Conservation (phyloP, 2,329 filamentous ascomycete species). For the Venturia pyrina region DNA sequence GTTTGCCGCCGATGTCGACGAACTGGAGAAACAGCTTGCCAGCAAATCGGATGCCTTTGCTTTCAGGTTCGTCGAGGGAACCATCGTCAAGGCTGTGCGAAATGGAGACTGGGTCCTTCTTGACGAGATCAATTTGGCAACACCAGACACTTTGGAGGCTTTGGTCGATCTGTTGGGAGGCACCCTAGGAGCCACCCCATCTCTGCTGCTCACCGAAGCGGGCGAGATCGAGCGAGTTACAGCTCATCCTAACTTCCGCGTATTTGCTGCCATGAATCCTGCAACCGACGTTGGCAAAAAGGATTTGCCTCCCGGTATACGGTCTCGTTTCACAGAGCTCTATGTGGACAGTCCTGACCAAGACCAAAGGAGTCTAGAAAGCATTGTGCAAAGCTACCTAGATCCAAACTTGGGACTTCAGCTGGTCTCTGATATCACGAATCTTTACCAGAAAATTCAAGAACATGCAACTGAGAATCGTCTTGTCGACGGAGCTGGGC, state of each 20-base stretch:
- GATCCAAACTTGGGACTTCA: conserved; percentile 60
- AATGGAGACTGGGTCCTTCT: conserved; percentile 96
- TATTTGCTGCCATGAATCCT: conserved; percentile 98
- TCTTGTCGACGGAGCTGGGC: conserved; percentile 87
- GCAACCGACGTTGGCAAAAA: conserved; percentile 96
- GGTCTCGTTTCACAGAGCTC: conserved; percentile 89
- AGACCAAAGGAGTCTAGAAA: conserved; percentile 75
- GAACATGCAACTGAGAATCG: conserved; percentile 68
- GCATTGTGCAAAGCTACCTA: conserved; percentile 82
- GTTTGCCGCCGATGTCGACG: conserved; percentile 64
- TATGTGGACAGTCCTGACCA: conserved; percentile 87
- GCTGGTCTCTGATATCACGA: conserved; percentile 69
- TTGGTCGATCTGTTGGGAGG: conserved; percentile 78
- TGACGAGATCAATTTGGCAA: conserved; percentile 95
- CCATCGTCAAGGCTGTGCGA: conserved; percentile 87
- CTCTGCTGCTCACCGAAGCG: conserved; percentile 82
- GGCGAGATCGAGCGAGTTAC: conserved; percentile 84
- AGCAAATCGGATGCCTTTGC: conserved; percentile 68
- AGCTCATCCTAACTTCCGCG: conserved; percentile 85
- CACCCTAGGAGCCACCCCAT: conserved; percentile 59
- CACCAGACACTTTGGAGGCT: conserved; percentile 87
- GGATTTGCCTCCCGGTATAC: conserved; percentile 77
- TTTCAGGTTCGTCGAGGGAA: conserved; percentile 93
- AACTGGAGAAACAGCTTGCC: conserved; percentile 71
- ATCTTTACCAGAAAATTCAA: conserved; percentile 82